These are phyloP conservation scores for Ilex asprella DNA, from an alignment of 257 asterid genomes.

Conservation along the genomic window DNA sequence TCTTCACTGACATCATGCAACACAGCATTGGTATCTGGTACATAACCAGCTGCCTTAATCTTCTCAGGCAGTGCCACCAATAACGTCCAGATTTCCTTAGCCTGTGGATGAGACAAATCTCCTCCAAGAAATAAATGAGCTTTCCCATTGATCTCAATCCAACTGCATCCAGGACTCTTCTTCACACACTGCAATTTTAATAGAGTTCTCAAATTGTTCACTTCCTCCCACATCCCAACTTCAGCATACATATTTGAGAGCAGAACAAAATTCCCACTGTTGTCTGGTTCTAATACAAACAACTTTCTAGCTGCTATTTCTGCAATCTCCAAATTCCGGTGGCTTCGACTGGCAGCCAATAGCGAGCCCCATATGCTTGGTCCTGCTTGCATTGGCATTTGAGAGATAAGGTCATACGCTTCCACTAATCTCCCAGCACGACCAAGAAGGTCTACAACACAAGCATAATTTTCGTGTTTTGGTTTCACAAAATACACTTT, in stretches of 20 bases:
- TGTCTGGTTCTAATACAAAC: conserved; percentile 60
- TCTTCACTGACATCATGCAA: conserved; percentile 75
- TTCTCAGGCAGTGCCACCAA: conserved; percentile 51
- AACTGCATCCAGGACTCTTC: conserved; percentile 83
- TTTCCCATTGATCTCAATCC: conserved; percentile 62
- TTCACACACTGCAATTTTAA: conserved; percentile 43
- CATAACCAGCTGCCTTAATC: conserved; percentile 60
- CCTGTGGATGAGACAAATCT: conserved; percentile 43
- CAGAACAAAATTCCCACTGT: conserved; percentile 59
- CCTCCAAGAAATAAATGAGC: conserved; percentile 62
- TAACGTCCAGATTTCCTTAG: conserved; percentile 34
- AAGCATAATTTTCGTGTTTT: conserved; percentile 69
- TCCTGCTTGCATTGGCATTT: conserved; percentile 75
- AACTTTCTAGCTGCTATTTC: conserved; percentile 67
- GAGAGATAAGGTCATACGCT: conserved; percentile 45
- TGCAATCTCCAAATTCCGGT: conserved; percentile 67
- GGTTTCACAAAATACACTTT: conserved; percentile 36
- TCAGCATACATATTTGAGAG: conserved; percentile 90
- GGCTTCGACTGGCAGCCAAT: conserved; percentile 58
- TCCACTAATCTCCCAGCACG: conserved; percentile 74
- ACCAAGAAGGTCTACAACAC: conserved; percentile 67
- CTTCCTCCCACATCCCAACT: conserved; percentile 83
- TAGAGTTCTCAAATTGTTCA: conserved; percentile 36
- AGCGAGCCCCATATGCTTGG: conserved; percentile 81
- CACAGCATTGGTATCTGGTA: conserved; percentile 50